Evolutionary conservation across 1,284 basidiomycete genomes (phyloP), one percentile per base, ranked within the genome.

Genomic region (Apiotrichum montevideense): DNA sequence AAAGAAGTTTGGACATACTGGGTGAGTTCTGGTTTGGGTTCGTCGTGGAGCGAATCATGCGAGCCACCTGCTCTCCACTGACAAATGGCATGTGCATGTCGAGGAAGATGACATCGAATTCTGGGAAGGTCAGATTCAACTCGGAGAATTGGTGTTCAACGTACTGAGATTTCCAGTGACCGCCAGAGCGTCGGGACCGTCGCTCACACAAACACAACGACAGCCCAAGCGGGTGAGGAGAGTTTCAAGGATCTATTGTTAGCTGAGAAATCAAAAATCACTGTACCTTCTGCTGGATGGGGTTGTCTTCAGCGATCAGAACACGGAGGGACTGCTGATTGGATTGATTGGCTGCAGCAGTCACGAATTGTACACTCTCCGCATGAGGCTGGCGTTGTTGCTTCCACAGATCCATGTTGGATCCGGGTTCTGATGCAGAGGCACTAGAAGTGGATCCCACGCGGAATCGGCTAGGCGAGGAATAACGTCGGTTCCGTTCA

Each of bases 231-330:
- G 86, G 57, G 88, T 87, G 51, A 98, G 82, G 48, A 98, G 78
- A 0, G 90, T 96, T 77, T 98, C 94, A 57, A 98, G 86, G 48
- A 97, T 94, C 80, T 74, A 49, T 5, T 3, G 52, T 55, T 29
- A 57, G 50, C 6, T 39, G 2, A 39, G 9, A 39, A 13, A 39
- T 8, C 37, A 39, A 4, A 2, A 9, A 35, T 11, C 4, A 52
- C 64, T 60, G 29, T 52, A 71, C 69, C 63, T 93, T 95, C 54
- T 88, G 90, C 0, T 90, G 93, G 66, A 94, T 96, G 1, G 95
- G 95, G 70, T 98, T 98, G 71, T 98, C 93, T 73, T 98, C 96
- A 0, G 94, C 96, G 47, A 99, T 82, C 39, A 99, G 77, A 67
- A 92, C 94, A 21, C 90, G 93, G 53, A 98, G 85, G 0, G 56